Evolutionary conservation across 495 filamentous ascomycete species (phyloP).

Genomic region (Lepraria neglecta): DNA sequence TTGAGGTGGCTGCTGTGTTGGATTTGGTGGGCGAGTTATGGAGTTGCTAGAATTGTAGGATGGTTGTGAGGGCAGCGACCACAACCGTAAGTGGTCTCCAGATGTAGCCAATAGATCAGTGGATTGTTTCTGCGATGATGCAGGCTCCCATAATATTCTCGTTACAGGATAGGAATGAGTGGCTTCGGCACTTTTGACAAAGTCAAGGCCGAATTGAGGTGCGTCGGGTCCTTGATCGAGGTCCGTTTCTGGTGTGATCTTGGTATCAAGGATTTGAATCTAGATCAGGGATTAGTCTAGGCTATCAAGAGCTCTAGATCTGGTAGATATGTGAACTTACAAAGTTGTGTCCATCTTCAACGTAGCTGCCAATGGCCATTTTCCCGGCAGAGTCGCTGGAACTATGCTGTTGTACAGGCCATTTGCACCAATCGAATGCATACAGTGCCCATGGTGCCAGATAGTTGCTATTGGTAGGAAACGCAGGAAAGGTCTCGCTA

Average conservation of each 20-base stretch:
- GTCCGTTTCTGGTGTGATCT: conserved; percentile 62
- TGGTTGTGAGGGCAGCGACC: conserved; percentile 68
- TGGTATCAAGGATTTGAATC: conserved; percentile 96
- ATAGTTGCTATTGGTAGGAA: conserved; percentile 75
- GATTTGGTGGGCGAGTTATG: conserved; percentile 62
- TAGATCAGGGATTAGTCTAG: conserved; percentile 32
- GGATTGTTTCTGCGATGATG: conserved; percentile 91
- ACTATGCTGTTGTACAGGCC: conserved; percentile 64
- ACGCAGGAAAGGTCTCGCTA: conserved; percentile 43
- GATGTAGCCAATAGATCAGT: conserved; percentile 96
- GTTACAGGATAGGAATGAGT: conserved; percentile 98
- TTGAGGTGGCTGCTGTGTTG: conserved; percentile 59
- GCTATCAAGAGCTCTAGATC: conserved; percentile 22
- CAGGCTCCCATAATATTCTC: conserved; percentile 92
- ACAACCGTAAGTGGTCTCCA: conserved; percentile 90
- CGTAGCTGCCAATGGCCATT: conserved; percentile 88
- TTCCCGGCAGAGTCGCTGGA: conserved; percentile 70
- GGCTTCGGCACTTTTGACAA: conserved; percentile 91
- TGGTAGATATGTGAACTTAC: conserved; percentile 44
- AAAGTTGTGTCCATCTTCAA: conserved; percentile 97
- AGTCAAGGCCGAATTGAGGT: conserved; percentile 74
- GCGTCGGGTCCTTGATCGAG: conserved; percentile 57
- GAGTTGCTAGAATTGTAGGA: conserved; percentile 59
- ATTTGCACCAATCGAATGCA: conserved; percentile 99
- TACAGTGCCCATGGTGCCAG: conserved; percentile 92